A percentile compares a stretch with the other conserved stretches of the same genome.
These are phyloP conservation scores for Aspergillus heteromorphus DNA, from an alignment of 495 filamentous ascomycete species.

Conservation along the genomic window DNA sequence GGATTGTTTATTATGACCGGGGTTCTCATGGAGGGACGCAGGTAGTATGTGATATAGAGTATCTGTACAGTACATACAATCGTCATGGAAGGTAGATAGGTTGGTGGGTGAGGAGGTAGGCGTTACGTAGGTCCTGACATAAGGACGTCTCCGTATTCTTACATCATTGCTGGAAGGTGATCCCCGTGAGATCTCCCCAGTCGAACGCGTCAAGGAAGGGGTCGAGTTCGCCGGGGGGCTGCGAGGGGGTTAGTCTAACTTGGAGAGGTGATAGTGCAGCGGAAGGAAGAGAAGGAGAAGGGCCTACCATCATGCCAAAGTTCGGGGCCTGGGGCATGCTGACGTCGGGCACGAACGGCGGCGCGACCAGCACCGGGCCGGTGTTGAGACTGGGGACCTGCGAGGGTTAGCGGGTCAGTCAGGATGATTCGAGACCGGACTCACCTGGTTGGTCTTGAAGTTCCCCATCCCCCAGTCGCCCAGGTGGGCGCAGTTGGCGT, in stretches of 20 bases:
- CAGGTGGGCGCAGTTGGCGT: slow-evolving; percentile 34
- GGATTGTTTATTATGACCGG: background rate
- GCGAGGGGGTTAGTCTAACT: background rate
- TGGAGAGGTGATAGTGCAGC: no score
- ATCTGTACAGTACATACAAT: slow-evolving; percentile 1
- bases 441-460: slow-evolving; percentile 34
- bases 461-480: slow-evolving; percentile 29
- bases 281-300: background rate
- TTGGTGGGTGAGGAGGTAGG: no score
- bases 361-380: slow-evolving; percentile 19
- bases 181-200: slow-evolving; percentile 38
- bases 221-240: slow-evolving; percentile 37
- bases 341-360: slow-evolving; percentile 23
- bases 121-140: background rate
- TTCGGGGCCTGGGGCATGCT: slow-evolving; percentile 21
- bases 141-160: background rate
- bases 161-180: slow-evolving; percentile 26
- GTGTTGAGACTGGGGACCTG: slow-evolving; percentile 25
- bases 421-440: slow-evolving; percentile 3
- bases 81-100: background rate
- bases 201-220: slow-evolving; percentile 41
- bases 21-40: no score
- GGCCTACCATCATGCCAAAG: slow-evolving; percentile 29
- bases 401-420: background rate
- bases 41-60: no score